Percentiles rank a stretch among this genome's conserved stretches.
Conservation (phyloP, 2,329 filamentous ascomycete species). For the Aspergillus fructus region DNA sequence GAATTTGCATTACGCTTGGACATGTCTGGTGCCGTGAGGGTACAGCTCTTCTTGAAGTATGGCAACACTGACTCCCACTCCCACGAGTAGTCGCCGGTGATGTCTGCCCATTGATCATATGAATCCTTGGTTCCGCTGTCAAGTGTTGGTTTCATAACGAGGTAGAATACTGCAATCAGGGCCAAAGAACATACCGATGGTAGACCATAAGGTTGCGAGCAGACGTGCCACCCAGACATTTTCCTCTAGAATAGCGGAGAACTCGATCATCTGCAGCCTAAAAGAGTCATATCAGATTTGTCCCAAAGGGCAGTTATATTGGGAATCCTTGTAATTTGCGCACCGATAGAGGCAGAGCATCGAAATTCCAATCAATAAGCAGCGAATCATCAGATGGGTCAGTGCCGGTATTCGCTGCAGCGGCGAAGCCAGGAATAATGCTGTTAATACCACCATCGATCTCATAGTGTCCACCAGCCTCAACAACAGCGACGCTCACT, state of each 20-base stretch:
- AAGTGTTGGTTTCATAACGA: neutral
- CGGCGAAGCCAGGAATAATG: slow-evolving; percentile 21
- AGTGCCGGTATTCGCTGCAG: slow-evolving; percentile 19
- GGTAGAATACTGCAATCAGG: slow-evolving; percentile 4
- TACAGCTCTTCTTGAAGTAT: slow-evolving; percentile 11
- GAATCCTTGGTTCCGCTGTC: slow-evolving; percentile 25
- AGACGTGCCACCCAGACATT: slow-evolving; percentile 15
- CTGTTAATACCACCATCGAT: slow-evolving; percentile 27
- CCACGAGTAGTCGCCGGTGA: slow-evolving; percentile 26
- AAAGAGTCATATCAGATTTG: neutral
- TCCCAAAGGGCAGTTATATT: neutral
- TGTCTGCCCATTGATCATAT: slow-evolving; percentile 35
- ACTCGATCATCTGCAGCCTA: slow-evolving; percentile 4
- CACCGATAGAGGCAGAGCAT: slow-evolving; percentile 19
- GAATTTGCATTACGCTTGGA: neutral
- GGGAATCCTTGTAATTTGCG: neutral
- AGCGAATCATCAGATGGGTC: slow-evolving; percentile 20
- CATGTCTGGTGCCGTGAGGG: slow-evolving; percentile 4
- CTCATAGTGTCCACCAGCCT: slow-evolving; percentile 33
- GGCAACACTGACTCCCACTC: slow-evolving; percentile 8
- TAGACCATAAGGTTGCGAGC: slow-evolving; percentile 27
- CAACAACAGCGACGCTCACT: slow-evolving; percentile 28
- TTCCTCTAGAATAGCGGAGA: slow-evolving; percentile 25
- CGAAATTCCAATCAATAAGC: slow-evolving; percentile 26
- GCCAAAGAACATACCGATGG: slow-evolving; percentile 24